Base-by-base conservation (phyloP, 1,139 yeast species). In the Zygosaccharomyces pseudobailii region DNA sequence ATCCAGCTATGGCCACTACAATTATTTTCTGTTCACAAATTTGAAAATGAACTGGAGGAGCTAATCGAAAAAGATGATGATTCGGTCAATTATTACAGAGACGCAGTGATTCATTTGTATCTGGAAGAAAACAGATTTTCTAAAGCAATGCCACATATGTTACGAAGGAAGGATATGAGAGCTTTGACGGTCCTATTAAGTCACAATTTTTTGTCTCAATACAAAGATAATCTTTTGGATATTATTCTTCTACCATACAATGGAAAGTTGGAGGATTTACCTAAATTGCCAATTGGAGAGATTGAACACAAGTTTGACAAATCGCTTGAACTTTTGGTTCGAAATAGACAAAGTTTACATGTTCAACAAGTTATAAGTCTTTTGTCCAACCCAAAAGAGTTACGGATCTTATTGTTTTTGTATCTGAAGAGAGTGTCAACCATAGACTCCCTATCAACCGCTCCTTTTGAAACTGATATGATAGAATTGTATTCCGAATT, bases 381-480 rank as follows among this genome's bases (percentile, higher is more conserved):
- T 28, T 73, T 88, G 59, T 62, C 71, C n/a, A 53, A 66, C 3
- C 59, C 70, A 4, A 59, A 70, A 23, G 66, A 67, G 6, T 67
- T 85, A 40, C 73, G 79, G 35, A 68, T 79, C 31, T 71, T 88
- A 17, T 76, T 78, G 45, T 88, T 81, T 56, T 68, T 87, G 20
- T 80, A 79, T 52, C 65, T 84, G 42, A 83, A 84, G 49, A 71
- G 73, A 51, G 68, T 87, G 9, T 72, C 74, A 21, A 61, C 64
- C 19, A 66, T 71, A 5, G 95, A 87, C 57, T 77, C 79, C 25
- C 72, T 74, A 41, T 61, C 79, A 44, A 71, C 79, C 2, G 70
- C 70, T 31, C 74, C 74, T 5, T 82, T 78, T 61, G 94, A 88
- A 39, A 82, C 87, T 56, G 77, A 82, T 41, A 73, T 84, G 61